Base-by-base conservation (phyloP, 345 rosid species). In the Populus alba region DNA sequence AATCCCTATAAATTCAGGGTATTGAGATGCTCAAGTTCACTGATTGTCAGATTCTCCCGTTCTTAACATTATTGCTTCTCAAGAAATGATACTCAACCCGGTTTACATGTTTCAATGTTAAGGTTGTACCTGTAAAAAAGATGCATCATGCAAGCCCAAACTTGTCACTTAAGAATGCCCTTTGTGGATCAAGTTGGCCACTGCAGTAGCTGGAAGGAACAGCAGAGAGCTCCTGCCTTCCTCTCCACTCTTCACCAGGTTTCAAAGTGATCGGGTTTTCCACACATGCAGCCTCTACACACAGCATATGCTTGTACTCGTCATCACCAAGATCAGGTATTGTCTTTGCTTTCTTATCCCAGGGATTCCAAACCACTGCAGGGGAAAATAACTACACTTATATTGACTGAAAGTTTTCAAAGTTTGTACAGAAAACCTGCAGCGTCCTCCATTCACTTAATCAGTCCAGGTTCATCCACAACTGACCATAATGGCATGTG, bases 291-390 rank as follows among this genome's bases (percentile, higher is more conserved):
- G 98, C 91, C 86, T 94, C 98, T 33, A 96, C 97, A 66, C 97
- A 94, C n/a, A 94, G 87, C 98, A 94, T 94, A 77, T 79, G 82
- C 77, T 80, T 80, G 75, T 75, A 80, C 17, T 80, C 82, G 2
- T 74, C 82, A 49, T 80, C 98, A 61, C 97, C 98, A 83, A 94
- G 86, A 85, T 94, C 99, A 38, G 91, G 83, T 79, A 96, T 89
- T 51, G 93, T 81, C 87, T 92, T 96, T 77, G 97, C 93, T 75
- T 85, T 96, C 86, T 88, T 96, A 79, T 92, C 97, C 99, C 98
- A 92, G 13, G 99, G 98, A 84, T 96, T 96, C 99, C 98, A 96
- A 73, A 94, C 97, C 83, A 94, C 98, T 96, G 88, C 81, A 79
- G 8, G 43, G 8, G 20, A 47, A 8, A 70, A 49, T 23, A 29